A percentile compares a stretch with the other conserved stretches of the same genome.
Evolutionary conservation across 1,139 yeast genomes (phyloP).

Genomic region (Blastobotrys buckinghamii): DNA sequence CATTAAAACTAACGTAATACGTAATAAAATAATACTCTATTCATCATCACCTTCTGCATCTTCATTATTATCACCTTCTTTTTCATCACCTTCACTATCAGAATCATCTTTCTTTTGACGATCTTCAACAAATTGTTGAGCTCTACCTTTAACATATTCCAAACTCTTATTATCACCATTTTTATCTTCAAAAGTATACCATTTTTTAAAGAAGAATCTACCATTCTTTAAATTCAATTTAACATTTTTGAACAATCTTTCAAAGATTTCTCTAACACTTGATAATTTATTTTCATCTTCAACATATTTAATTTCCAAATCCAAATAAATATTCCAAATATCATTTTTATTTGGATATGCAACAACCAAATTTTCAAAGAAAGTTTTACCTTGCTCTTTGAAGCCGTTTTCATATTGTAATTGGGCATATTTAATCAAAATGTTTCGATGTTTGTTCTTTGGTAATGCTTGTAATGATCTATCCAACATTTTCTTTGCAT

Average conservation of each 20-base stretch:
- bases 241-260: constrained; percentile 57
- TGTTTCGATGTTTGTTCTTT: constrained; percentile 70
- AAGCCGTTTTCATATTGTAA: constrained; percentile 84
- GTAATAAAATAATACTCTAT: too few species aligned
- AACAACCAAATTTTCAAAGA: constrained; percentile 85
- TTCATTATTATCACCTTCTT: neutral
- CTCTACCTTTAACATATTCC: constrained; percentile 87
- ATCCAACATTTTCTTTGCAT: constrained; percentile 65
- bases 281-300: constrained; percentile 32
- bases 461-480: constrained; percentile 69
- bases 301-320: constrained; percentile 74
- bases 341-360: constrained; percentile 92
- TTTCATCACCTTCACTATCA: too few species aligned
- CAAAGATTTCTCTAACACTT: constrained; percentile 72
- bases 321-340: constrained; percentile 91
- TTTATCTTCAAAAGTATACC: constrained; percentile 77
- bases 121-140: constrained; percentile 59
- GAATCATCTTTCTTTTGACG: constrained; percentile 2
- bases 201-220: constrained; percentile 87
- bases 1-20: too few species aligned
- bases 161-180: constrained; percentile 62
- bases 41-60: neutral
- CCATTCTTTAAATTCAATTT: constrained; percentile 88
- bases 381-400: constrained; percentile 87
- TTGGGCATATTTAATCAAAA: constrained; percentile 83